These are phyloP conservation scores for Rhodotorula sp. DNA, from an alignment of 1,284 basidiomycete genomes.

Conservation along the genomic window DNA sequence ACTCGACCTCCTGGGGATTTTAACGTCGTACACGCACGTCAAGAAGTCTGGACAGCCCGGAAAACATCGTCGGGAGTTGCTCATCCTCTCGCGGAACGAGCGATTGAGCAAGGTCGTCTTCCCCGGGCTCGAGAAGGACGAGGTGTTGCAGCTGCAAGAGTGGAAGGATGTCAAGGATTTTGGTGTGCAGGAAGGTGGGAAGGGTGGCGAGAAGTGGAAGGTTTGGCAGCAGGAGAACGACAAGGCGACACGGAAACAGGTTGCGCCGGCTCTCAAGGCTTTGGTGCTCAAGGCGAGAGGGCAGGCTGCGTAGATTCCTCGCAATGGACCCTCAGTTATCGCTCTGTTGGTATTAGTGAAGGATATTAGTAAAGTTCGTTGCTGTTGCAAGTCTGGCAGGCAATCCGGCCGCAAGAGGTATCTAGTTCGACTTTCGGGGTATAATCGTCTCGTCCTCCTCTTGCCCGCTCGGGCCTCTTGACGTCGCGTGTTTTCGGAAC, in stretches of 20 bases:
- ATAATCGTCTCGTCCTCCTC: neutral
- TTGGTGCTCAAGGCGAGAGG: conserved; percentile 42
- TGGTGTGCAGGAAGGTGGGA: conserved; percentile 44
- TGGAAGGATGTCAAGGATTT: conserved; percentile 48
- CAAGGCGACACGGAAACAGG: conserved; percentile 71
- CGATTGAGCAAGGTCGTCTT: conserved; percentile 49
- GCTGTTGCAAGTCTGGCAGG: too few species aligned
- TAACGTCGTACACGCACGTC: conserved; percentile 61
- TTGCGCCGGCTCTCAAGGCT: conserved; percentile 69
- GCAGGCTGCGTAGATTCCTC: neutral
- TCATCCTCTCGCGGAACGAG: conserved; percentile 55
- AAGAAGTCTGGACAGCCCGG: conserved; percentile 55
- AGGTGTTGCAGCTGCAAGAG: conserved; percentile 58
- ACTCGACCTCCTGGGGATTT: conserved; percentile 68
- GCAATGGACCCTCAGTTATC: neutral
- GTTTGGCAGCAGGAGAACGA: conserved; percentile 75
- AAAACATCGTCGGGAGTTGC: conserved; percentile 68
- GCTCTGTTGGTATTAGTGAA: neutral
- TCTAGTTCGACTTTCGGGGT: neutral
- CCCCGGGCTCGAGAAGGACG: conserved; percentile 60
- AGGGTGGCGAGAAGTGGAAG: conserved; percentile 42
- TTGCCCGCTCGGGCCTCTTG: neutral
- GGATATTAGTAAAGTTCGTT: neutral
- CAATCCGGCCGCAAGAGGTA: too few species aligned
- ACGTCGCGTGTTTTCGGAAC: neutral